Conservation (phyloP, 75 land plant species). For the Sequoia sempervirens region DNA sequence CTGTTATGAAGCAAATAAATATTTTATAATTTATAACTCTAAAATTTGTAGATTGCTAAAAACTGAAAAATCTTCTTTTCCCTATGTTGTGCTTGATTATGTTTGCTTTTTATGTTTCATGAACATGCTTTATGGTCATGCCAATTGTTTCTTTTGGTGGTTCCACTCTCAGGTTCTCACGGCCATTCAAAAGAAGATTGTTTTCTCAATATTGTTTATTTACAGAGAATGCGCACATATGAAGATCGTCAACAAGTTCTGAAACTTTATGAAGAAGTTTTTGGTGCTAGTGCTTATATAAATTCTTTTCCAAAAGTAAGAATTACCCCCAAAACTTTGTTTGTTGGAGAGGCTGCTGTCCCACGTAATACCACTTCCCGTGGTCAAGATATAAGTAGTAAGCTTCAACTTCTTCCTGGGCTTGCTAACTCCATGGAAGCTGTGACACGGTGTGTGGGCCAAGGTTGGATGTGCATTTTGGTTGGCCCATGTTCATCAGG, state of each 20-base stretch:
- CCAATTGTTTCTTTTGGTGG: background rate
- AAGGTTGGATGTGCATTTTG: constrained; percentile 89
- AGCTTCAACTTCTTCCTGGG: constrained; percentile 64
- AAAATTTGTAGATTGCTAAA: background rate
- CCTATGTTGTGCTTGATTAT: background rate
- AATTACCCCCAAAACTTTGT: constrained; percentile 34
- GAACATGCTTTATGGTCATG: background rate
- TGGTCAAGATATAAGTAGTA: constrained; percentile 20
- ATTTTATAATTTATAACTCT: constrained; percentile 3
- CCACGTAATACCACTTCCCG: constrained; percentile 38
- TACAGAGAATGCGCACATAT: constrained; percentile 87
- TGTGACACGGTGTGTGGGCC: constrained; percentile 62
- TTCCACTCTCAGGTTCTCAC: constrained; percentile 33
- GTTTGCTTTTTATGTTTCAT: background rate
- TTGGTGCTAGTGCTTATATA: constrained; percentile 46
- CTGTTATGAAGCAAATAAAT: background rate
- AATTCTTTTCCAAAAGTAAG: constrained; percentile 53
- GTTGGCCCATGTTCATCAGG: constrained; percentile 94
- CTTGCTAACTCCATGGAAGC: constrained; percentile 60
- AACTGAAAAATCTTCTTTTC: background rate
- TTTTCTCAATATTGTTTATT: constrained; percentile 65
- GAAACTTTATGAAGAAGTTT: constrained; percentile 66
- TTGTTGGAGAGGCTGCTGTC: constrained; percentile 49
- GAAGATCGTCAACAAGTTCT: constrained; percentile 67
- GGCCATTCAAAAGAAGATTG: constrained; percentile 14